Evolutionary conservation across 1,284 basidiomycete species (phyloP).

Genomic region (Boletus nobilissimus): DNA sequence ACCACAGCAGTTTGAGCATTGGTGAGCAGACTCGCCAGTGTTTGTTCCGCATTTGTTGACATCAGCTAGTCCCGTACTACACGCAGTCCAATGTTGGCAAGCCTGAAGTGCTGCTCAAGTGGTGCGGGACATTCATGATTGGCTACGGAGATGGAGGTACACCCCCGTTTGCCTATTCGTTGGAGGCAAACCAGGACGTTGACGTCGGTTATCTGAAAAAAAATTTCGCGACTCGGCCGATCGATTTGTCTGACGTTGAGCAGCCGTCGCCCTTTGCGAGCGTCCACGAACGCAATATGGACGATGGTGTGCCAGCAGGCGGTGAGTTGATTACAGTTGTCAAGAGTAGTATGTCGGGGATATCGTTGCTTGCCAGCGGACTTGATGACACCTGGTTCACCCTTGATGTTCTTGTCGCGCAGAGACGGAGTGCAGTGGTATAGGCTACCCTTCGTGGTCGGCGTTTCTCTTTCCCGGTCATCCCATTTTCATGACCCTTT

Average conservation of each 20-base stretch:
- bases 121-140: conserved; percentile 8
- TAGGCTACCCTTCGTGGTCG: no score
- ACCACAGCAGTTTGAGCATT: conserved; percentile 34
- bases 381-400: no score
- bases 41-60: neutral
- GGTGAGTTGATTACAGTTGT: no score
- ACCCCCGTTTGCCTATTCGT: conserved; percentile 15
- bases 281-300: no score
- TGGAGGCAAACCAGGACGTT: conserved; percentile 22
- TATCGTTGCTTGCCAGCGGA: no score
- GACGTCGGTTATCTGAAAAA: conserved; percentile 38
- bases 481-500: no score
- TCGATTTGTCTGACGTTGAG: conserved; percentile 28
- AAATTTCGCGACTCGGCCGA: conserved; percentile 32
- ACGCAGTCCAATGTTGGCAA: conserved; percentile 6
- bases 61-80: conserved; percentile 26
- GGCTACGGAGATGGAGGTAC: conserved; percentile 31
- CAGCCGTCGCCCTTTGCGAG: conserved; percentile 31
- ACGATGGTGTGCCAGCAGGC: no score
- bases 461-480: no score
- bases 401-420: no score
- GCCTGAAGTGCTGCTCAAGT: conserved; percentile 13
- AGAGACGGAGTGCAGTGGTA: no score
- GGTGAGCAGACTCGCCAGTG: conserved; percentile 13
- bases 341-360: no score